Evolutionary conservation across 352 stramenopile genomes (phyloP), one percentile per base, ranked within the genome.

Genomic region (Globisporangium okanoganense): DNA sequence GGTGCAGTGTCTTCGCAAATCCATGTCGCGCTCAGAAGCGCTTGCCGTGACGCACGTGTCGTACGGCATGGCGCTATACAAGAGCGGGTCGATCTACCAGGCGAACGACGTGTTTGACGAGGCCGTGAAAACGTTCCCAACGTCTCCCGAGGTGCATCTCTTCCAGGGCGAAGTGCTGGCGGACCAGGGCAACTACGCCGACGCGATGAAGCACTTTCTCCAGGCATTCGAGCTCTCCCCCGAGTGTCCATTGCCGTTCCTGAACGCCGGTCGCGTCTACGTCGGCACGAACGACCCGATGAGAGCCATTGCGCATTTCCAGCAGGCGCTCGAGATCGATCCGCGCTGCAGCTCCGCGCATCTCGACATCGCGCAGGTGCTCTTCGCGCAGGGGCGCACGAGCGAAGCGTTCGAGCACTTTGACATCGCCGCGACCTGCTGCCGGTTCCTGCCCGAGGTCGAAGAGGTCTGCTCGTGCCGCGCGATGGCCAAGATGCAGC

Each of bases 11-110:
- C 72, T 95, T 22, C 84, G 83, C 47, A 73, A 78, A 36, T 75
- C 78, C 25, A 92, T 95, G 62, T 85, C 84, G 16, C 80, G 83
- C 35, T 93, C 80, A n/a, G 82, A 94, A 18, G 67, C 71, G 27
- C 66, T 95, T 27, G 76, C 82, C 0, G 81, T 93, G 16, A 91
- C 76, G 0, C 78, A 92, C 48, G 76, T 95, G 12, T 87, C 82
- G 20, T 95, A 93, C 66, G 85, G 80, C 44, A 95, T 93, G 84
- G 85, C 85, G 53, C 73, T 95, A 14, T 95, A 93, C 71, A 93
- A 92, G 60, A 90, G 82, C 41, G 84, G 85, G 3, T 95, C 84
- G 0, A 74, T 82, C 20, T 92, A 87, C 61, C 85, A 95, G 66
- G 82, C 83, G 12, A 84, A 88, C 58, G 85, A 95, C 53, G 78